These are phyloP conservation scores for Apiotrichum veenhuisii DNA, from an alignment of 1,284 basidiomycete species.

Conservation along the genomic window DNA sequence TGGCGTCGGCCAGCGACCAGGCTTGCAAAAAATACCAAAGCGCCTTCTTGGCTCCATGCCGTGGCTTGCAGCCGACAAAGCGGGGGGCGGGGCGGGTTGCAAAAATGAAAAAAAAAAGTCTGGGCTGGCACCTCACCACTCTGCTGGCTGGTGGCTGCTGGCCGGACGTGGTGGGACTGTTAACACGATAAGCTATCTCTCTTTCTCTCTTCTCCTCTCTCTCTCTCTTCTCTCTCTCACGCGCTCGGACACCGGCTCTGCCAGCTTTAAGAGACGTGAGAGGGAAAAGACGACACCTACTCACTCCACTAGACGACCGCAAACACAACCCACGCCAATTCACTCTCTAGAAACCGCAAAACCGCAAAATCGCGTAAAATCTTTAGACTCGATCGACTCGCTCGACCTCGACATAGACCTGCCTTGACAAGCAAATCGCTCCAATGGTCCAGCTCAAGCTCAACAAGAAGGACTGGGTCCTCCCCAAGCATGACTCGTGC, in stretches of 20 bases:
- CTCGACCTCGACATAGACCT: background rate
- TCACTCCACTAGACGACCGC: background rate
- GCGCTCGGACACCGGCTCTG: background rate
- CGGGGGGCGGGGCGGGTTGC: too few species aligned
- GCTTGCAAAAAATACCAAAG: too few species aligned
- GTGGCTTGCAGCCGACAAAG: too few species aligned
- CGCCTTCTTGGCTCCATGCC: too few species aligned
- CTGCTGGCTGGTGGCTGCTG: too few species aligned
- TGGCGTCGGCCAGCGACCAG: too few species aligned
- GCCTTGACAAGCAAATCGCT: background rate
- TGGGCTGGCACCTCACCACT: too few species aligned
- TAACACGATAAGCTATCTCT: background rate
- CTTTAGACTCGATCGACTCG: background rate
- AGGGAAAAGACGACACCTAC: background rate
- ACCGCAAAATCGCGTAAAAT: background rate
- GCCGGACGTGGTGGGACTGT: background rate
- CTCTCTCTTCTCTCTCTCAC: background rate
- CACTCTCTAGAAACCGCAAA: background rate
- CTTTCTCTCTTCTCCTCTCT: background rate
- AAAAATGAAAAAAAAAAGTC: too few species aligned
- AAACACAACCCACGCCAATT: too few species aligned
- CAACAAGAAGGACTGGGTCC: constrained; percentile 22
- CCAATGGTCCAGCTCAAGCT: background rate
- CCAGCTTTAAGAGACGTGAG: background rate
- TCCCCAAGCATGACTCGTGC: constrained; percentile 40